phyloP scores from a whole-genome alignment of 768 basidiomycete genomes.

The Lentinula detonsa region DNA sequence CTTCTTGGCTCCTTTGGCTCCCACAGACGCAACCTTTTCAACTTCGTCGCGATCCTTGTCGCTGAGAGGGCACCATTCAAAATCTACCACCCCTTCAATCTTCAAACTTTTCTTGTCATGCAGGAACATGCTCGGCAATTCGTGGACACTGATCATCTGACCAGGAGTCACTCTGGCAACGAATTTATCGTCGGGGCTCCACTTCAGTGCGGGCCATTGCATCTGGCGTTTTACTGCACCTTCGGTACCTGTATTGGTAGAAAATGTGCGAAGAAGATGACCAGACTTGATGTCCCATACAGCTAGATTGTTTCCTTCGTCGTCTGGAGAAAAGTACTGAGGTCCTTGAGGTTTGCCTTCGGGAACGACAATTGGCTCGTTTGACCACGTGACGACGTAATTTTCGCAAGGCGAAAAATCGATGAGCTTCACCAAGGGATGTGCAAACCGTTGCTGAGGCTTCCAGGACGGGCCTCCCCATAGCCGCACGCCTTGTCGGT shows the following conservation, averaged over 20 bases:
- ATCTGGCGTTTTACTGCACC: conserved; percentile 69
- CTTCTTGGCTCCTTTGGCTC: conserved; percentile 47
- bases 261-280: conserved; percentile 87
- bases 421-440: conserved; percentile 91
- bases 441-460: conserved; percentile 85
- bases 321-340: conserved; percentile 85
- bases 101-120: conserved; percentile 96
- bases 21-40: conserved; percentile 41
- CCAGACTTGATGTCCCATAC: conserved; percentile 99
- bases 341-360: conserved; percentile 77
- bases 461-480: conserved; percentile 95
- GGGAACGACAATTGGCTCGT: conserved; percentile 84
- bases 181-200: conserved; percentile 95
- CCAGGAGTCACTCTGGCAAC: conserved; percentile 86
- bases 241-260: conserved; percentile 55
- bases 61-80: conserved; percentile 95
- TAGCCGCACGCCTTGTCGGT: conserved; percentile 90
- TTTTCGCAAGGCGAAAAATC: conserved; percentile 97
- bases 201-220: conserved; percentile 95
- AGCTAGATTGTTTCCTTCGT: conserved; percentile 94
- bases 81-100: conserved; percentile 95
- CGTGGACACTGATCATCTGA: conserved; percentile 93
- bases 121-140: conserved; percentile 89
- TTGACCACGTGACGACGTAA: conserved; percentile 96
- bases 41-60: conserved; percentile 81